These are phyloP conservation scores for Saccharomycopsis selenospora DNA, from an alignment of 805 yeast genomes.

Conservation along the genomic window DNA sequence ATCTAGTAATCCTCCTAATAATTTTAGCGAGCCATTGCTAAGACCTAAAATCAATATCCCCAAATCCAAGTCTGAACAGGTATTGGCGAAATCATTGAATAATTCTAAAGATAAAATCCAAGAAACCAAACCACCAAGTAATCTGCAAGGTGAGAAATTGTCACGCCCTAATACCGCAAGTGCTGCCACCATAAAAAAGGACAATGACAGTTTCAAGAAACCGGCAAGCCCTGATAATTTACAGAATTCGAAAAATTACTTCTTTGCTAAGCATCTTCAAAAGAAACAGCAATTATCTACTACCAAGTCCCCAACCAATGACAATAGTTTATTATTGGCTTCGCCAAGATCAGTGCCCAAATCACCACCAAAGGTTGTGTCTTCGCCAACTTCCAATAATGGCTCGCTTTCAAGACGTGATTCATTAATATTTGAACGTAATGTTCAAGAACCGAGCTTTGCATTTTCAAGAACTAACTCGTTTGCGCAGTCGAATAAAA, in stretches of 20 bases:
- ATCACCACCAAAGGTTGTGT: neutral
- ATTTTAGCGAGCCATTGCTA: too few relatives aligned
- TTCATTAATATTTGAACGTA: slow-evolving; percentile 19
- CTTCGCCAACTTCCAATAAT: neutral
- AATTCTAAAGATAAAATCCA: too few relatives aligned
- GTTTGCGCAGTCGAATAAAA: slow-evolving; percentile 1
- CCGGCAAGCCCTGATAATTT: too few relatives aligned
- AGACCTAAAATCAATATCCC: neutral
- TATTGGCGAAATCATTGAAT: too few relatives aligned
- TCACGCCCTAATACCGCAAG: too few relatives aligned
- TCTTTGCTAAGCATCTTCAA: neutral
- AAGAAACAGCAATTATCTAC: neutral
- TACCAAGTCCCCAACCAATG: neutral
- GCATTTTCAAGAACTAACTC: slow-evolving; percentile 16
- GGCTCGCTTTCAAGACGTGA: neutral
- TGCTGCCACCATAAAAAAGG: neutral
- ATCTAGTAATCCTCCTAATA: too few relatives aligned
- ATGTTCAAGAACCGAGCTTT: slow-evolving; percentile 18
- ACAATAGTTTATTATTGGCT: neutral
- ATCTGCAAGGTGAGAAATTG: too few relatives aligned
- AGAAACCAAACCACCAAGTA: neutral
- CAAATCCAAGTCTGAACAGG: neutral
- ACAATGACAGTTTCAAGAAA: neutral
- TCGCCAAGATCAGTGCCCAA: neutral
- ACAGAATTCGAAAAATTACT: neutral